Evolutionary conservation across 1,284 basidiomycete species (phyloP).

Genomic region (Papiliotrema nemorosa): DNA sequence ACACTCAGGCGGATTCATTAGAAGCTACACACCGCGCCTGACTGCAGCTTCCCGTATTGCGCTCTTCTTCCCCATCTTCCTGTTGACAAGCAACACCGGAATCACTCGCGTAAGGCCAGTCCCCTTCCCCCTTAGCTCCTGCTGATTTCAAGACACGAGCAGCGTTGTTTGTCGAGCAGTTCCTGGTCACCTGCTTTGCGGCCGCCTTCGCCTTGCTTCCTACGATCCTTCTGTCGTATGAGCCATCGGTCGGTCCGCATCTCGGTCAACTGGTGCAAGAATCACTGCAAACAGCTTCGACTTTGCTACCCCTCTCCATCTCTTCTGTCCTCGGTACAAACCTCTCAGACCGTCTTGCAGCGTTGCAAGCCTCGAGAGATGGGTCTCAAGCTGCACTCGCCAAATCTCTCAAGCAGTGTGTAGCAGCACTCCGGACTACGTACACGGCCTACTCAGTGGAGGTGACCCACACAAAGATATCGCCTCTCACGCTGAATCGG

Average conservation of each 20-base stretch:
- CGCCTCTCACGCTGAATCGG: conserved; percentile 14
- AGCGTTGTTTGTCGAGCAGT: conserved; percentile 34
- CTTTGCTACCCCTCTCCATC: conserved; percentile 35
- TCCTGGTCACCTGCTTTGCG: conserved; percentile 42
- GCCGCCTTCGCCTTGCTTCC: conserved; percentile 35
- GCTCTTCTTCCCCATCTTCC: conserved; percentile 47
- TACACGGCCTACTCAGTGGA: conserved; percentile 6
- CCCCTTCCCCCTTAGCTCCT: background rate
- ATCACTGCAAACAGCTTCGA: conserved; percentile 19
- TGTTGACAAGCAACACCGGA: conserved; percentile 33
- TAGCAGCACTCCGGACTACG: conserved; percentile 10
- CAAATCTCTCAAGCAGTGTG: conserved; percentile 18
- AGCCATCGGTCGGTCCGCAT: conserved; percentile 20
- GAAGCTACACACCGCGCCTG: conserved; percentile 37
- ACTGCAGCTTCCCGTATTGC: conserved; percentile 41
- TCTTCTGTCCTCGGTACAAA: conserved; percentile 20
- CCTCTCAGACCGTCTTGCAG: background rate
- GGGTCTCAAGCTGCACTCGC: conserved; percentile 20
- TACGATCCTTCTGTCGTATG: conserved; percentile 25
- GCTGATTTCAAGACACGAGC: background rate
- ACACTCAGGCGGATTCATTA: conserved; percentile 35
- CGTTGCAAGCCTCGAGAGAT: background rate
- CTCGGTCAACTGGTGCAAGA: conserved; percentile 23
- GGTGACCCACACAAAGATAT: conserved; percentile 16
- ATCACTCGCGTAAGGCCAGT: conserved; percentile 25